Evolutionary conservation across 441 rosid genomes (phyloP).

Genomic region (Erysimum cheiri): DNA sequence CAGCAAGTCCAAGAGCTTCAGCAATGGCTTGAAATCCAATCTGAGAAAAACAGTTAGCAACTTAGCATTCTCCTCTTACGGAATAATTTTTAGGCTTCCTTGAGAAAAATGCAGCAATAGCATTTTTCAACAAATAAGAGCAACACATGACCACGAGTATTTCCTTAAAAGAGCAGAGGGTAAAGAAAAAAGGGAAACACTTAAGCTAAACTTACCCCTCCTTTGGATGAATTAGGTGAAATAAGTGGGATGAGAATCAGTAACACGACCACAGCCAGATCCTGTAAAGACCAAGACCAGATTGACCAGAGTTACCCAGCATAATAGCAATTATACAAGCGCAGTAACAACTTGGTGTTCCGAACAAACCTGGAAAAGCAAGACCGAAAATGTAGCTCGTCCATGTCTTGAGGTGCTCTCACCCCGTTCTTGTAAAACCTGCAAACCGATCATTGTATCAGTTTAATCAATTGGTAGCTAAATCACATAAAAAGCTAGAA

Average conservation of each 20-base stretch:
- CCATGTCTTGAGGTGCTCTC: conserved; percentile 99
- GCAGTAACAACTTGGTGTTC: conserved; percentile 25
- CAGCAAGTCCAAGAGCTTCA: conserved; percentile 98
- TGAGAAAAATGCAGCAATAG: neutral
- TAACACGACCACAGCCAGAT: conserved; percentile 97
- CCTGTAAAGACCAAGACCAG: conserved; percentile 56
- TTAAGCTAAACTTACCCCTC: conserved; percentile 79
- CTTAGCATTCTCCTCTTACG: conserved; percentile 23
- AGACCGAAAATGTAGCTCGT: conserved; percentile 97
- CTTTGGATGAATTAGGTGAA: conserved; percentile 98
- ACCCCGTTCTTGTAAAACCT: conserved; percentile 99
- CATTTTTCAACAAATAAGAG: neutral
- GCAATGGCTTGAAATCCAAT: conserved; percentile 97
- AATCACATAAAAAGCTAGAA: conserved; percentile 11
- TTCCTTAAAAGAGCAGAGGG: conserved; percentile 11
- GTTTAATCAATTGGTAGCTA: conserved; percentile 23
- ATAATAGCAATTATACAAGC: conserved; percentile 26
- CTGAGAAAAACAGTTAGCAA: conserved; percentile 58
- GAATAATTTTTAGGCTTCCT: conserved; percentile 23
- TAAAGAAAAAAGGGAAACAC: conserved; percentile 22
- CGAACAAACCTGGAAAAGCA: conserved; percentile 88
- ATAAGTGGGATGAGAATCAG: conserved; percentile 98
- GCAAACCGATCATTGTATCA: conserved; percentile 36
- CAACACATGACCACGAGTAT: conserved; percentile 1
- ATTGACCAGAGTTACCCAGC: conserved; percentile 34